These are phyloP conservation scores for Phyllachora maydis DNA, from an alignment of 2,329 filamentous ascomycete species.

Conservation along the genomic window DNA sequence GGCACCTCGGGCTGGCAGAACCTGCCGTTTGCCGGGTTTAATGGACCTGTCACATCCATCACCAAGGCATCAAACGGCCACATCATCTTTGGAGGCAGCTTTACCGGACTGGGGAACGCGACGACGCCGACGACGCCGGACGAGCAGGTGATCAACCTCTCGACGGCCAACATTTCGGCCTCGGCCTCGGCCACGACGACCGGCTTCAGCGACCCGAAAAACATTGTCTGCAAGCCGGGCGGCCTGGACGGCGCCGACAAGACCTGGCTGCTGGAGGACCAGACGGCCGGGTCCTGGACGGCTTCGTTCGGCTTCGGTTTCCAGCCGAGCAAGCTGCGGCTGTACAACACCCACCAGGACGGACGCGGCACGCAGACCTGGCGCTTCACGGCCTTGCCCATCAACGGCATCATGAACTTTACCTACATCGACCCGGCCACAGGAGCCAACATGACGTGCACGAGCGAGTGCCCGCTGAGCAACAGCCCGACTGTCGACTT, in stretches of 20 bases:
- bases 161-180: conserved; percentile 52
- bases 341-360: conserved; percentile 73
- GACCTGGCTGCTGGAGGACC: conserved; percentile 66
- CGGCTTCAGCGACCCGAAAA: conserved; percentile 56
- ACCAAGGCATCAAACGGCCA: conserved; percentile 60
- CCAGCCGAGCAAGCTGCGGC: conserved; percentile 63
- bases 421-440: conserved; percentile 65
- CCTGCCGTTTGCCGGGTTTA: conserved; percentile 83
- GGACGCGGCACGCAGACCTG: conserved; percentile 78
- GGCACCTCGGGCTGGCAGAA: conserved; percentile 49
- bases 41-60: conserved; percentile 78
- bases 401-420: conserved; percentile 89
- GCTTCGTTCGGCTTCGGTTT: conserved; percentile 72
- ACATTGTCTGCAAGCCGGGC: conserved; percentile 61
- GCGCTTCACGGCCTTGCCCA: conserved; percentile 66
- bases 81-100: conserved; percentile 80
- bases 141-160: conserved; percentile 67
- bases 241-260: conserved; percentile 48
- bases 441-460: conserved; percentile 50
- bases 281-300: conserved; percentile 60
- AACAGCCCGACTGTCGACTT: conserved; percentile 41
- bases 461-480: conserved; percentile 68
- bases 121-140: conserved; percentile 46
- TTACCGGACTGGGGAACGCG: conserved; percentile 72
- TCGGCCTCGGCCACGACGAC: conserved; percentile 36